phyloP scores from a whole-genome alignment of 371 early-diverging fungal genomes.

The Syncephalastrum contaminatum region DNA sequence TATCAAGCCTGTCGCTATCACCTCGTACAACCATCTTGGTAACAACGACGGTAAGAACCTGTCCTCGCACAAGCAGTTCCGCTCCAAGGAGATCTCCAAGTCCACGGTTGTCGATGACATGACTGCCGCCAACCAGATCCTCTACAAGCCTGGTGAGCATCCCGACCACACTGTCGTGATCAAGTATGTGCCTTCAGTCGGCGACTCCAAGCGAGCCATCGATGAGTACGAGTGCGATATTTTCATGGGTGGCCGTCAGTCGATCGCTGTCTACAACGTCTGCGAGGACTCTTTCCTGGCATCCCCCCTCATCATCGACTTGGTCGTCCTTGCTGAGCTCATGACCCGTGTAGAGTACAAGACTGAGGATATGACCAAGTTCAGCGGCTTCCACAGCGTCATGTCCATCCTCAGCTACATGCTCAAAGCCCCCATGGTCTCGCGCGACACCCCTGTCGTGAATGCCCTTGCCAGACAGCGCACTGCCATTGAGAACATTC shows the following conservation, averaged over 20 bases:
- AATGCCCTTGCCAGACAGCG: slow-evolving; percentile 95
- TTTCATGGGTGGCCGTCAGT: slow-evolving; percentile 97
- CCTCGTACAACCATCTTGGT: slow-evolving; percentile 97
- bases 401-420: slow-evolving; percentile 84
- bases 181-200: slow-evolving; percentile 96
- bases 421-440: slow-evolving; percentile 92
- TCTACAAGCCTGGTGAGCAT: slow-evolving; percentile 87
- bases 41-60: slow-evolving; percentile 99
- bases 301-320: slow-evolving; percentile 93
- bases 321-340: slow-evolving; percentile 91
- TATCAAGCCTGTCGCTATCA: slow-evolving; percentile 96
- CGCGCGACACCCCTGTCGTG: slow-evolving; percentile 90
- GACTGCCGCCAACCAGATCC: slow-evolving; percentile 89
- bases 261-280: slow-evolving; percentile 94
- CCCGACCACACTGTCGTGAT: slow-evolving; percentile 97
- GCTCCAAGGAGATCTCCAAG: slow-evolving; percentile 98
- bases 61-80: slow-evolving; percentile 95
- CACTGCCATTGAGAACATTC: slow-evolving; percentile 92
- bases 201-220: slow-evolving; percentile 96
- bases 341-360: slow-evolving; percentile 93
- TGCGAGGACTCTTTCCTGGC: slow-evolving; percentile 98
- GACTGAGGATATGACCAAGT: slow-evolving; percentile 65
- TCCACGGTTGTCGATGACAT: slow-evolving; percentile 97
- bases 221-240: slow-evolving; percentile 98
- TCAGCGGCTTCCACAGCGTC: slow-evolving; percentile 88